These are phyloP conservation scores for Mycena amicta DNA, from an alignment of 768 basidiomycete species.

Conservation along the genomic window DNA sequence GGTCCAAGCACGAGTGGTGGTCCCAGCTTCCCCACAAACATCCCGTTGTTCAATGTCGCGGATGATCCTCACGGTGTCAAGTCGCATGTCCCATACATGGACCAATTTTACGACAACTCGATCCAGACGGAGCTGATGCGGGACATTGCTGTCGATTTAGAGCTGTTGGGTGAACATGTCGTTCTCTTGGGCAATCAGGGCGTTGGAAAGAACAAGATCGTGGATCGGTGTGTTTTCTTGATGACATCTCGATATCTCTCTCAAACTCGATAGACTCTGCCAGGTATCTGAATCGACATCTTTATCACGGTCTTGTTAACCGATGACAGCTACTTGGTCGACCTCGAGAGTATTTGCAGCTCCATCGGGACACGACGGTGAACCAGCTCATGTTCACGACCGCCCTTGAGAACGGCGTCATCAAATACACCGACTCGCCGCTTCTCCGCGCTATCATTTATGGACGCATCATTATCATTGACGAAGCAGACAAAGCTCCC, in stretches of 20 bases:
- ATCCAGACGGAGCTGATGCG: constrained; percentile 69
- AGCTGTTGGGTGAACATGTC: constrained; percentile 62
- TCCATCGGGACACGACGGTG: constrained; percentile 71
- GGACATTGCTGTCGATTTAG: constrained; percentile 64
- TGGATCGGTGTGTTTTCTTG: constrained; percentile 54
- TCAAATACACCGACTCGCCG: constrained; percentile 67
- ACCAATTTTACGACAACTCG: constrained; percentile 72
- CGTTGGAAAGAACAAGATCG: constrained; percentile 72
- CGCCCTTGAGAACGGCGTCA: constrained; percentile 55
- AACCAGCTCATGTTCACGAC: constrained; percentile 74
- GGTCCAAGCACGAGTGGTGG: constrained; percentile 37
- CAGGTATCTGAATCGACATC: constrained; percentile 65
- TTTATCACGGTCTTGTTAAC: constrained; percentile 7
- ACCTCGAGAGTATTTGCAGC: constrained; percentile 69
- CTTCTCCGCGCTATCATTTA: constrained; percentile 62
- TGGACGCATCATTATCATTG: constrained; percentile 69
- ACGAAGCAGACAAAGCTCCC: constrained; percentile 74
- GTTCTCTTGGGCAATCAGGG: constrained; percentile 73
- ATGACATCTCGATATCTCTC: constrained; percentile 33
- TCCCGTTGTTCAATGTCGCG: constrained; percentile 52
- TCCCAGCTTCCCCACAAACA: constrained; percentile 34
- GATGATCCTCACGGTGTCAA: constrained; percentile 58
- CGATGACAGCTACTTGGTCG: constrained; percentile 53
- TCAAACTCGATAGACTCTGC: constrained; percentile 43
- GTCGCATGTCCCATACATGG: constrained; percentile 68